Base-by-base conservation (phyloP, 768 basidiomycete species). In the Ramaria rubella region DNA sequence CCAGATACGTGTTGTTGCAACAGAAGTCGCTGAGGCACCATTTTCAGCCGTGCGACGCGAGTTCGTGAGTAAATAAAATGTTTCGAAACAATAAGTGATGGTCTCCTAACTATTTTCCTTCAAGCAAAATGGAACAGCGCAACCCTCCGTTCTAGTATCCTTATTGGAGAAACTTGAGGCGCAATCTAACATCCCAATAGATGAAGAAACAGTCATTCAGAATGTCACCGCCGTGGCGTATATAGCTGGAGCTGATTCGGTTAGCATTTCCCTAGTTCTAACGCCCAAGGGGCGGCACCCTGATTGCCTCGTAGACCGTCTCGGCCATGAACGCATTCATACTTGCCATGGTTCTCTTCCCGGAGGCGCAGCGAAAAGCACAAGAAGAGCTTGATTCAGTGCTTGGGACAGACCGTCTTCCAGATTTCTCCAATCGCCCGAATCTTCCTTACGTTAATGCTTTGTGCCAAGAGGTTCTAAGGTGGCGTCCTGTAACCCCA, bases 201-300 rank as follows among this genome's bases (percentile, higher is more conserved):
- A 53, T 53, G 31, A 40, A 5, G 52, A 53, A 19, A 42, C 21
- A 6, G 38, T 65, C 11, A 64, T 75, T 36, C 72, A 68, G 52
- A 67, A 67, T 23, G 69, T 69, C 52, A 72, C 73, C 11, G 73
- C 71, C 8, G 63, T 73, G 49, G 69, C 72, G 19, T 75, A 75
- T 62, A 70, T 69, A 30, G 74, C 74, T 49, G 75, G 76, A 1
- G 70, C 75, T 3, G 76, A 75, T 59, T 76, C 74, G 34, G 75
- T 75, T 9, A 46, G 9, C n/a, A n/a, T n/a, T 9, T 46, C 23
- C 12, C 12, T 38, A 46, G 9, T 12, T 46, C 9, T 12, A 46
- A 14, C 23, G 23, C 23, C 44, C 11, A 11, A 9, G 23, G 11
- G 9, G 11, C 9, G 44, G 31, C 49, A 49, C 42, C 34, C 36